Percentiles rank a stretch among this genome's conserved stretches.
These are phyloP conservation scores for Cladosporium cucumerinum DNA, from an alignment of 2,329 filamentous ascomycete genomes.

Conservation along the genomic window DNA sequence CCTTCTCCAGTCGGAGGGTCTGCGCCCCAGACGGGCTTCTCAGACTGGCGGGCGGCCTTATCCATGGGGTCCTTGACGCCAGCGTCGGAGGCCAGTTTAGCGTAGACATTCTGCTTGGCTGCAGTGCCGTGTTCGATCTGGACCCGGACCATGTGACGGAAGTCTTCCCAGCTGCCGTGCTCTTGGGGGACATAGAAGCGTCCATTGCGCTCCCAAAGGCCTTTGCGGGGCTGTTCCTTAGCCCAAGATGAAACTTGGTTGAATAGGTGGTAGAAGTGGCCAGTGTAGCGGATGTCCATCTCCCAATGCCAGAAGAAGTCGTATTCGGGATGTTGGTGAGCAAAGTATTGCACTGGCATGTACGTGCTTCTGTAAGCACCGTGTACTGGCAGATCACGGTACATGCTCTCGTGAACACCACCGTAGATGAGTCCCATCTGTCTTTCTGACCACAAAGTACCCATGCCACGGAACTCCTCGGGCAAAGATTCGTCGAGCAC, in stretches of 20 bases:
- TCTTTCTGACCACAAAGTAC: constrained; percentile 51
- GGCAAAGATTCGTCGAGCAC: constrained; percentile 54
- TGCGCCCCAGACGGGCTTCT: constrained; percentile 51
- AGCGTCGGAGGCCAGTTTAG: constrained; percentile 31
- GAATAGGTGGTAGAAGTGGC: constrained; percentile 81
- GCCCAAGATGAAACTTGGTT: constrained; percentile 65
- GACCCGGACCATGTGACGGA: constrained; percentile 60
- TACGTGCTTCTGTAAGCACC: constrained; percentile 71
- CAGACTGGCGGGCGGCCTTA: constrained; percentile 38
- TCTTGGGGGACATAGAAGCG: constrained; percentile 72
- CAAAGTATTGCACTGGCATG: constrained; percentile 94
- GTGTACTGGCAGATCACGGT: constrained; percentile 63
- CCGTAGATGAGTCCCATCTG: constrained; percentile 56
- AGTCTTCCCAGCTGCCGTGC: constrained; percentile 71
- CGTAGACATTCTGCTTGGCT: constrained; percentile 44
- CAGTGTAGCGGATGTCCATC: constrained; percentile 87
- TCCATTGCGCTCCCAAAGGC: constrained; percentile 73
- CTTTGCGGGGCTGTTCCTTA: constrained; percentile 62
- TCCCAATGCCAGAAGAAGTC: constrained; percentile 95
- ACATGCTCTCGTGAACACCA: constrained; percentile 48
- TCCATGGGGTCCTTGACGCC: constrained; percentile 31
- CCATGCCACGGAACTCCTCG: constrained; percentile 50
- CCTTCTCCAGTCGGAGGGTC: constrained; percentile 40
- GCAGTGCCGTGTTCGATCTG: constrained; percentile 56
- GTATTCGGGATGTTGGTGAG: constrained; percentile 81